Conservation (phyloP, 129 eudicot species). For the Artemisia tridentata region DNA sequence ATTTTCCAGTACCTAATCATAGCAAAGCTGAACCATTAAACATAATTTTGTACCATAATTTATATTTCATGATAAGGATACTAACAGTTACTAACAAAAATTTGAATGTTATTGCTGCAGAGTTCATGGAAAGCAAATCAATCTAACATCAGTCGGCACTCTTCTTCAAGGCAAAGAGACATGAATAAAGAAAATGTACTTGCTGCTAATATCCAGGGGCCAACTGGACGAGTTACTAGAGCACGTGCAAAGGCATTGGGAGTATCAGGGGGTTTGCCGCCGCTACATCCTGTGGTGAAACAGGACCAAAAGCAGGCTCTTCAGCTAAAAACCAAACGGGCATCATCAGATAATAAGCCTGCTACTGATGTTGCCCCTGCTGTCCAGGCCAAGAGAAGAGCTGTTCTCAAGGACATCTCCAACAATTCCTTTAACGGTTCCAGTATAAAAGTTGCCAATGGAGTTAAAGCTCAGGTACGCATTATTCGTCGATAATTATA, state of each 20-base stretch:
- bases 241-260: constrained; percentile 69
- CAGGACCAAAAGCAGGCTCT: constrained; percentile 39
- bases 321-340: constrained; percentile 48
- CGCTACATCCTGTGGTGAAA: constrained; percentile 37
- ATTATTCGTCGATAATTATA: background rate
- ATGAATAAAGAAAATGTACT: constrained; percentile 63
- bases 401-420: constrained; percentile 69
- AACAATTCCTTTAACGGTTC: constrained; percentile 36
- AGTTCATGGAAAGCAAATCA: constrained; percentile 30
- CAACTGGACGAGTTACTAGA: constrained; percentile 65
- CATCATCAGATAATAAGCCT: constrained; percentile 40
- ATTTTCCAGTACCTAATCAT: background rate
- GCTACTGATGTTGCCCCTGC: constrained; percentile 26
- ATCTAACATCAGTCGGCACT: constrained; percentile 19
- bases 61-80: background rate
- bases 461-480: constrained; percentile 44
- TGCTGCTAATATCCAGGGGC: constrained; percentile 37
- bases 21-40: background rate
- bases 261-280: constrained; percentile 55
- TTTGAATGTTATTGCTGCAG: constrained; percentile 32
- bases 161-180: constrained; percentile 34
- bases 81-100: constrained; percentile 10
- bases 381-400: constrained; percentile 63
- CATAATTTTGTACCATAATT: background rate
- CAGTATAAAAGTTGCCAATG: constrained; percentile 27